Evolutionary conservation across 2,329 filamentous ascomycete species (phyloP).

Genomic region (Pseudonectria buxi): DNA sequence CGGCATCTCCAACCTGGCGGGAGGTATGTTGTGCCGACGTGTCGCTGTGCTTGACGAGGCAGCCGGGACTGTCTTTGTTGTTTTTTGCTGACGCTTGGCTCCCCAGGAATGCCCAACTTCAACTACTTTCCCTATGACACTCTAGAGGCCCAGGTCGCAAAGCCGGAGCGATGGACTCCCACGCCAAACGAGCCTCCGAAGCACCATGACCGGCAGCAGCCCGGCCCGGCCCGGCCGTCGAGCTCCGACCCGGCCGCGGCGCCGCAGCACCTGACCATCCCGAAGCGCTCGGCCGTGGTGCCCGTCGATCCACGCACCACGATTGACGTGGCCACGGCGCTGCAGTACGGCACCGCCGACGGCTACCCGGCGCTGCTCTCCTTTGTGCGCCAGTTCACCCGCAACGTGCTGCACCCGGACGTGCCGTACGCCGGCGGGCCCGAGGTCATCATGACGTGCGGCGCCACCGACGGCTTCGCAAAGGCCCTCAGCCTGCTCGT

Average conservation of each 20-base stretch:
- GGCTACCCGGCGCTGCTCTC: slow-evolving; percentile 74
- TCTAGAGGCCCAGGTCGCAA: slow-evolving; percentile 72
- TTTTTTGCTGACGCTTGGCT: slow-evolving; percentile 1
- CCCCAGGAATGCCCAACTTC: slow-evolving; percentile 67
- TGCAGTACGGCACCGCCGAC: slow-evolving; percentile 80
- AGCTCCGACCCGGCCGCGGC: slow-evolving; percentile 32
- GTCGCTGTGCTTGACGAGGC: too few species aligned
- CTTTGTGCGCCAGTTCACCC: slow-evolving; percentile 73
- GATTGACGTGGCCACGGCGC: slow-evolving; percentile 72
- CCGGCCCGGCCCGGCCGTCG: slow-evolving; percentile 3
- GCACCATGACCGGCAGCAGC: slow-evolving; percentile 7
- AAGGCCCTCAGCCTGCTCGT: slow-evolving; percentile 72
- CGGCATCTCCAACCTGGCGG: slow-evolving; percentile 55
- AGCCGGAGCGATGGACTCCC: slow-evolving; percentile 66
- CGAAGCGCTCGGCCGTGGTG: slow-evolving; percentile 57
- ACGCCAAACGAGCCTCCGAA: slow-evolving; percentile 53
- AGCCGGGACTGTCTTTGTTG: too few species aligned
- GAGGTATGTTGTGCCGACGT: slow-evolving; percentile 39
- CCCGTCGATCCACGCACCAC: slow-evolving; percentile 55
- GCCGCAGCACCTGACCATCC: slow-evolving; percentile 57
- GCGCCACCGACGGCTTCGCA: slow-evolving; percentile 76
- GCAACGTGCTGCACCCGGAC: slow-evolving; percentile 70
- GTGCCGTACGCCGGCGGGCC: slow-evolving; percentile 71
- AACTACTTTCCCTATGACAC: slow-evolving; percentile 87
- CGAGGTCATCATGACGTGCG: slow-evolving; percentile 72